phyloP scores from a whole-genome alignment of 2,329 filamentous ascomycete genomes.

The Ceratocystis lukuohia region DNA sequence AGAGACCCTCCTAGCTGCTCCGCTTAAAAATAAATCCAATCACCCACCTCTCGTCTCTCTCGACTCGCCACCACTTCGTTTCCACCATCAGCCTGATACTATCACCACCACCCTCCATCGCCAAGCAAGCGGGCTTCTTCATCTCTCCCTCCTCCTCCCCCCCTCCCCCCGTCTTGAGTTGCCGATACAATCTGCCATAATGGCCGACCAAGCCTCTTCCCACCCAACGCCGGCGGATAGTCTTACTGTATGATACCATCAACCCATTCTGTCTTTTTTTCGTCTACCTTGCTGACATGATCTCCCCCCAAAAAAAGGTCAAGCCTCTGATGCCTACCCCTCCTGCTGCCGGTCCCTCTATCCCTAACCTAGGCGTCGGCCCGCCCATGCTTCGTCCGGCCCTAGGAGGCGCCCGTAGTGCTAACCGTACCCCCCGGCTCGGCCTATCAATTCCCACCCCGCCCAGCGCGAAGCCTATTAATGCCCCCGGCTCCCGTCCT shows the following conservation, averaged over 20 bases:
- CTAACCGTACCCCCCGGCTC: constrained; percentile 57
- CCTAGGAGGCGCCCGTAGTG: constrained; percentile 55
- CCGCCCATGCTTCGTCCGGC: constrained; percentile 73
- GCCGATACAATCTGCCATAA: constrained; percentile 20
- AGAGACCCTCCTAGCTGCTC: not conserved
- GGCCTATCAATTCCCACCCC: constrained; percentile 85
- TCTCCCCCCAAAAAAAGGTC: not conserved
- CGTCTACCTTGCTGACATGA: not conserved
- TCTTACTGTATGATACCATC: constrained; percentile 17
- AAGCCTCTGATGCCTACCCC: constrained; percentile 21
- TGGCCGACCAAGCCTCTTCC: constrained; percentile 23
- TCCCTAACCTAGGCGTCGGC: constrained; percentile 56
- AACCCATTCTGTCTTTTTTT: not conserved
- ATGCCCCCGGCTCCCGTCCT: constrained; percentile 33
- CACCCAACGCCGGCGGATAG: constrained; percentile 21
- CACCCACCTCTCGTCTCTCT: not conserved
- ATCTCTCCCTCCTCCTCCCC: not conserved
- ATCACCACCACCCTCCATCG: not conserved
- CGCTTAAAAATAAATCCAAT: not conserved
- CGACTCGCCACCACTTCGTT: not conserved
- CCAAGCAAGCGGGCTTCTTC: not conserved
- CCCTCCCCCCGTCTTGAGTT: constrained; percentile 18
- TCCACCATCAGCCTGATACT: not conserved
- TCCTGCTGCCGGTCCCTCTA: constrained; percentile 23
- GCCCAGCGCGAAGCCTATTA: constrained; percentile 65